Percentiles rank a stretch among this genome's conserved stretches.
These are phyloP conservation scores for Aspergillus tubingensis DNA, from an alignment of 2,329 filamentous ascomycete genomes.

Conservation along the genomic window DNA sequence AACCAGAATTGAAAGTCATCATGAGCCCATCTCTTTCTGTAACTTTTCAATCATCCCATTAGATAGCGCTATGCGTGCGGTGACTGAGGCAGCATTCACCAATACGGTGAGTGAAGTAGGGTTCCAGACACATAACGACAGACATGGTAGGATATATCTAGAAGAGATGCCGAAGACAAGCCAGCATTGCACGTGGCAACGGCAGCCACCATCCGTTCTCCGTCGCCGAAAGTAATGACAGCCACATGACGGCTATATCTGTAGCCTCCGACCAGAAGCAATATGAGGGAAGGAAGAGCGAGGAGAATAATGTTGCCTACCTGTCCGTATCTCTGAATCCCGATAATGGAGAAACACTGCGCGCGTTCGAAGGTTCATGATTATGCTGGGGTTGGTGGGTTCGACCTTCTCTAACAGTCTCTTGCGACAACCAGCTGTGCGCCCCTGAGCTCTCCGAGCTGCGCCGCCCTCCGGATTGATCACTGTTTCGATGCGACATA, in stretches of 20 bases:
- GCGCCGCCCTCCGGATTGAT: conserved; percentile 38
- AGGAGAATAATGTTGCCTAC: conserved; percentile 29
- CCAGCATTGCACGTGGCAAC: neutral
- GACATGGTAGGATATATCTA: neutral
- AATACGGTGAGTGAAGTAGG: neutral
- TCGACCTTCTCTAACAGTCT: conserved; percentile 39
- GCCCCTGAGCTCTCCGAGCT: conserved; percentile 45
- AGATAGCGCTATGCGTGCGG: neutral
- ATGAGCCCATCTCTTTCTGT: neutral
- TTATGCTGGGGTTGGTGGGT: conserved; percentile 22
- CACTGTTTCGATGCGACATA: conserved; percentile 39
- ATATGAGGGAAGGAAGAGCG: neutral
- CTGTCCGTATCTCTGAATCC: conserved; percentile 30
- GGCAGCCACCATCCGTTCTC: neutral
- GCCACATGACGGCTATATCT: neutral
- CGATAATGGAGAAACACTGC: conserved; percentile 31
- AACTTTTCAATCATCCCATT: neutral
- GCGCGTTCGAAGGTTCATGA: conserved; percentile 27
- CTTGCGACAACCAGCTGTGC: conserved; percentile 43
- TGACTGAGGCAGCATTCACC: neutral
- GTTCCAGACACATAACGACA: neutral
- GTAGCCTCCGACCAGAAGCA: neutral
- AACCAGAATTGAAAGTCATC: neutral
- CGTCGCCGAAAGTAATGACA: neutral
- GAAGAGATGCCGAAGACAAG: neutral